phyloP scores from a whole-genome alignment of 768 basidiomycete species.

The Tylopilus felleus region DNA sequence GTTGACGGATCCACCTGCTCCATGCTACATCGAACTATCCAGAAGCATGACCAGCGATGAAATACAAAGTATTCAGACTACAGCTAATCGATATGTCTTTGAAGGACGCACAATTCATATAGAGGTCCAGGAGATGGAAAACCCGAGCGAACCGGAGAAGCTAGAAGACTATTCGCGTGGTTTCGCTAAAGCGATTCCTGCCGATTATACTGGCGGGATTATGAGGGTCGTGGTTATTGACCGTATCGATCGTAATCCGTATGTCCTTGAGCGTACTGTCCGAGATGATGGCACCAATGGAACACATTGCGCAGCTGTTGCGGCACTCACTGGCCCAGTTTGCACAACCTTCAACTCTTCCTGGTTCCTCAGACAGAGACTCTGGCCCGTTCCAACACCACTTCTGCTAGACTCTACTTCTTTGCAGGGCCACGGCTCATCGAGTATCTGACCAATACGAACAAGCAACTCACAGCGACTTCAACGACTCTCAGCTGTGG shows the following conservation, averaged over 20 bases:
- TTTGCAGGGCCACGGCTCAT: conserved; percentile 77
- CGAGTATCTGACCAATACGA: conserved; percentile 54
- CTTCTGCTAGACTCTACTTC: conserved; percentile 76
- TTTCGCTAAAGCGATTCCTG: conserved; percentile 55
- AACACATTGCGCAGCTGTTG: conserved; percentile 52
- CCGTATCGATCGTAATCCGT: conserved; percentile 78
- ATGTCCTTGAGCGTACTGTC: conserved; percentile 27
- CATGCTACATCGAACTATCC: conserved; percentile 76
- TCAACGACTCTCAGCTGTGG: conserved; percentile 68
- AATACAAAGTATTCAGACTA: conserved; percentile 55
- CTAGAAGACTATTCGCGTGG: conserved; percentile 47
- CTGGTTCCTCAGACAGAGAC: conserved; percentile 67
- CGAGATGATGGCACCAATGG: neutral
- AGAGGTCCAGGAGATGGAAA: conserved; percentile 69
- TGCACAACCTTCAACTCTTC: conserved; percentile 71
- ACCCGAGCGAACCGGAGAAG: conserved; percentile 30
- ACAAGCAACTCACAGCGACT: conserved; percentile 51
- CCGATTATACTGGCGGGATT: conserved; percentile 72
- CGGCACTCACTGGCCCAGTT: conserved; percentile 78
- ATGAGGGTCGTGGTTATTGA: conserved; percentile 83
- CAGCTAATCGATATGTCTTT: conserved; percentile 65
- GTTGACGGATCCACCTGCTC: conserved; percentile 61
- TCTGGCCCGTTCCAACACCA: conserved; percentile 55
- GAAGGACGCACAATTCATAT: conserved; percentile 66
- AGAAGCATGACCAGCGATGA: conserved; percentile 64